A percentile compares a stretch with the other conserved stretches of the same genome.
These are phyloP conservation scores for Dictyostelium brefeldianum DNA, from an alignment of 78 protist species.

Conservation along the genomic window DNA sequence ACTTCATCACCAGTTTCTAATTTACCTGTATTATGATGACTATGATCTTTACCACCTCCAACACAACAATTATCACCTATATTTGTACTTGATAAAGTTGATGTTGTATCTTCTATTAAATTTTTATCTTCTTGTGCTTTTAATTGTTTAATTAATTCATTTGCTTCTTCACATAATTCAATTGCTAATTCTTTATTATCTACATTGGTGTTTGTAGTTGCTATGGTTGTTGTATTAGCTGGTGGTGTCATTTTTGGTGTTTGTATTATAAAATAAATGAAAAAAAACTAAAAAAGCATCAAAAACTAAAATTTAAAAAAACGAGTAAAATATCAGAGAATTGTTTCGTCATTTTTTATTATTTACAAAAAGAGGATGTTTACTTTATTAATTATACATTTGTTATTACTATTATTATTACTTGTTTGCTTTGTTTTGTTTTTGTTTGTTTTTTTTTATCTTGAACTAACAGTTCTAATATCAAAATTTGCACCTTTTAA, in stretches of 20 bases:
- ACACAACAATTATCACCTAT: background rate
- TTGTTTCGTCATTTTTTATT: too few species aligned
- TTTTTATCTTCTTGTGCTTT: background rate
- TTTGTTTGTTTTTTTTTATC: conserved; percentile 27
- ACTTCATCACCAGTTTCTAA: background rate
- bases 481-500: conserved; percentile 86
- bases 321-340: too few species aligned
- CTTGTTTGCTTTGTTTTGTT: background rate
- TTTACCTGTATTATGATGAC: background rate
- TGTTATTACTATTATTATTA: too few species aligned
- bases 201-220: background rate
- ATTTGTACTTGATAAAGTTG: background rate
- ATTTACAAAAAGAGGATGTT: too few species aligned
- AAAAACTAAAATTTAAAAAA: too few species aligned
- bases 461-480: conserved; percentile 83
- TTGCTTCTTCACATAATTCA: conserved; percentile 25
- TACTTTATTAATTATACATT: too few species aligned
- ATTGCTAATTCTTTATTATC: conserved; percentile 5
- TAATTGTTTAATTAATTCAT: conserved; percentile 22
- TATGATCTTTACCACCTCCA: background rate
- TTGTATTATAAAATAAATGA: too few species aligned
- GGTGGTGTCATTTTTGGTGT: too few species aligned
- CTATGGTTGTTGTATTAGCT: background rate
- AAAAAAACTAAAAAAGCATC: too few species aligned
- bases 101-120: background rate